Conservation (phyloP, 306 rosid species). For the Corylus heterophylla region DNA sequence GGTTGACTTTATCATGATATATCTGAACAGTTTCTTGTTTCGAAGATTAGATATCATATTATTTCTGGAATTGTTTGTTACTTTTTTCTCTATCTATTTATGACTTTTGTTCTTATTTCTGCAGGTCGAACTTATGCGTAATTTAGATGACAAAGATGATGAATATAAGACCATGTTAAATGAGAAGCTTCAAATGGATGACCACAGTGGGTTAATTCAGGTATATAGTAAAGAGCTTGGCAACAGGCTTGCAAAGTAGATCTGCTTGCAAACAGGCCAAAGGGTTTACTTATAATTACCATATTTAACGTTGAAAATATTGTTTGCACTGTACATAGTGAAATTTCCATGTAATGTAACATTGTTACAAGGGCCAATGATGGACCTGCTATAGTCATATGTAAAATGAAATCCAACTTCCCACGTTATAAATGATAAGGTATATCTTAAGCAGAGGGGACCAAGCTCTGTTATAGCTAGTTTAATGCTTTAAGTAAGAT, state of each 20-base stretch:
- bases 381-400: background rate
- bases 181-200: constrained; percentile 63
- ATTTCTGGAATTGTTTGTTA: background rate
- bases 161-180: constrained; percentile 62
- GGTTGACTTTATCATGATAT: background rate
- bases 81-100: background rate
- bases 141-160: constrained; percentile 69
- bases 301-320: background rate
- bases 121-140: constrained; percentile 77
- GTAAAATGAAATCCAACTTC: background rate
- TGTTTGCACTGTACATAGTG: constrained; percentile 35
- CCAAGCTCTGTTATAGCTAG: background rate
- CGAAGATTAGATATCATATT: background rate
- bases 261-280: background rate
- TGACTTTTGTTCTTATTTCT: constrained; percentile 1
- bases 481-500: background rate
- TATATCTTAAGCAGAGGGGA: background rate
- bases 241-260: constrained; percentile 49
- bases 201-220: constrained; percentile 59
- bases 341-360: constrained; percentile 13
- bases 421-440: background rate
- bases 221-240: constrained; percentile 56
- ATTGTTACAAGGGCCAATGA: background rate
- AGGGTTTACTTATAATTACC: constrained; percentile 16
- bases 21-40: background rate